These are phyloP conservation scores for Ganoderma leucocontextum DNA, from an alignment of 1,284 basidiomycete genomes.

Conservation along the genomic window DNA sequence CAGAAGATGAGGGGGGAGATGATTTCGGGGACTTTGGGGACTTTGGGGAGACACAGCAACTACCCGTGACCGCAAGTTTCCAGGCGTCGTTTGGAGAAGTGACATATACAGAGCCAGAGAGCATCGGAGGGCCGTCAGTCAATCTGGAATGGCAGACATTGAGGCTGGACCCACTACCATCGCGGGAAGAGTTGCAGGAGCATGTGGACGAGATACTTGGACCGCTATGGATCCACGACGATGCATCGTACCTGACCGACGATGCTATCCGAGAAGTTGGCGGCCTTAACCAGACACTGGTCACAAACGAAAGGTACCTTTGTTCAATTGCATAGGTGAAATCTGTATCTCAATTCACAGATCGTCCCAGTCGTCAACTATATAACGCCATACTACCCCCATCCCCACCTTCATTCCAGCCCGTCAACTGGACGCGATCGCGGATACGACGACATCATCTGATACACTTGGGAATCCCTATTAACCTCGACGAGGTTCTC, in stretches of 20 bases:
- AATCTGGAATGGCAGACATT: conserved; percentile 66
- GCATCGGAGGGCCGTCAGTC: conserved; percentile 53
- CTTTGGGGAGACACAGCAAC: conserved; percentile 73
- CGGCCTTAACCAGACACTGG: conserved; percentile 81
- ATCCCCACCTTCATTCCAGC: conserved; percentile 70
- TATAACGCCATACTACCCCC: conserved; percentile 74
- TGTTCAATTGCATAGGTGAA: conserved; percentile 23
- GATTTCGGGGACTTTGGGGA: conserved; percentile 90
- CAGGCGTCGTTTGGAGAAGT: conserved; percentile 48
- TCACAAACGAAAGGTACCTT: conserved; percentile 75
- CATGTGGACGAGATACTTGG: conserved; percentile 73
- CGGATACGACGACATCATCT: conserved; percentile 88
- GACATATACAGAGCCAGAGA: conserved; percentile 32
- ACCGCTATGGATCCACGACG: conserved; percentile 64
- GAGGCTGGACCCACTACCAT: conserved; percentile 69
- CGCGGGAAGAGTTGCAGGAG: conserved; percentile 60
- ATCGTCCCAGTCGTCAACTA: conserved; percentile 69
- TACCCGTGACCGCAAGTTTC: conserved; percentile 31
- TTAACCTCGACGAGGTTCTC: conserved; percentile 92
- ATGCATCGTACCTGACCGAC: conserved; percentile 64
- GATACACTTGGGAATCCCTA: conserved; percentile 89
- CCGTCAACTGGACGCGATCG: conserved; percentile 92
- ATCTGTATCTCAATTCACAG: conserved; percentile 39
- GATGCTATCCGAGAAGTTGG: conserved; percentile 83
- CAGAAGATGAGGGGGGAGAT: conserved; percentile 52